phyloP scores from a whole-genome alignment of 169 alveolate genomes.

The Eimeria maxima region DNA sequence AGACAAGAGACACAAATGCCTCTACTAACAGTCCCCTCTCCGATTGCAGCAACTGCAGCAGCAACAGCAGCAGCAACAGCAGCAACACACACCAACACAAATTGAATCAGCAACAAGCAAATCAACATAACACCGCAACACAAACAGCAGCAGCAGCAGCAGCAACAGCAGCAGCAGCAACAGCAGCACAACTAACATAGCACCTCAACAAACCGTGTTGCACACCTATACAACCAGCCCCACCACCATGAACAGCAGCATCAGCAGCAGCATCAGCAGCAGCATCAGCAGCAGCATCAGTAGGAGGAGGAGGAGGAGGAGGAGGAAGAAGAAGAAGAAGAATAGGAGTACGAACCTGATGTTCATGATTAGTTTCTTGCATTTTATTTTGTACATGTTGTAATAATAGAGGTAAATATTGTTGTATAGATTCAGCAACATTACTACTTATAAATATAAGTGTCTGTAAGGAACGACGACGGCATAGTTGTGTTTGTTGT shows the following conservation, averaged over 20 bases:
- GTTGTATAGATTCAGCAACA: constrained; percentile 17
- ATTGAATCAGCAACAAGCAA: not conserved
- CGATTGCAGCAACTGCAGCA: constrained; percentile 67
- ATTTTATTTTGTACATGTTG: constrained; percentile 73
- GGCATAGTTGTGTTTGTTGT: constrained; percentile 69
- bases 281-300: constrained; percentile 5
- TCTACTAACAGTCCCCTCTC: constrained; percentile 74
- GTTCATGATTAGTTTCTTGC: not conserved
- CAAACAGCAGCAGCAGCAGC: not conserved
- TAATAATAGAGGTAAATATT: constrained; percentile 61
- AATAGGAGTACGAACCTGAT: constrained; percentile 5
- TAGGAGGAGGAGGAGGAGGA: not conserved
- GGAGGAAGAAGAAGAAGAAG: no score
- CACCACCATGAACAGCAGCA: no score
- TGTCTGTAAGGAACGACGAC: constrained; percentile 70
- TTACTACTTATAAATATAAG: constrained; percentile 38
- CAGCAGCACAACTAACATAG: no score
- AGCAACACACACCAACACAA: not conserved
- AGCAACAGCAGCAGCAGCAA: constrained; percentile 30
- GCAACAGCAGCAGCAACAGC: constrained; percentile 47
- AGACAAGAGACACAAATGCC: constrained; percentile 70
- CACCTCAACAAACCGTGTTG: no score
- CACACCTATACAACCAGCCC: no score
- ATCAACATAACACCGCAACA: not conserved
- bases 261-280: not conserved